A percentile compares a stretch with the other conserved stretches of the same genome.
phyloP scores from a whole-genome alignment of 176 grass and related monocot genomes.

The Aegilops tauschii region DNA sequence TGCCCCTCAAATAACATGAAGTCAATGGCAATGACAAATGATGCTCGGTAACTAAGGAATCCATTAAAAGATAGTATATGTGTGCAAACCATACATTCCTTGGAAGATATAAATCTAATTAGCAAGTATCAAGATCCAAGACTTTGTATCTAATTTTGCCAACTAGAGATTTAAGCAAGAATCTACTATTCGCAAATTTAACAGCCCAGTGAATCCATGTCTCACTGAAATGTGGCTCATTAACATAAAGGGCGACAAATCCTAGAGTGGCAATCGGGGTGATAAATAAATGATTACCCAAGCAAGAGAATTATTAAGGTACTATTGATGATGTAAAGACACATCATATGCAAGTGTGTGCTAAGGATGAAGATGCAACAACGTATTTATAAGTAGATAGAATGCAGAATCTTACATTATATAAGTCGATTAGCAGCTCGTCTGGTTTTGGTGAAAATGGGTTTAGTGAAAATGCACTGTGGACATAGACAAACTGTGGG shows the following conservation, averaged over 20 bases:
- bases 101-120: neutral
- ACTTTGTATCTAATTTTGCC: neutral
- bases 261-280: too few relatives aligned
- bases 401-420: constrained; percentile 53
- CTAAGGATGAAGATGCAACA: neutral
- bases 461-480: constrained; percentile 81
- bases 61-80: neutral
- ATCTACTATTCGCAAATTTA: too few relatives aligned
- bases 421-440: constrained; percentile 76
- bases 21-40: neutral
- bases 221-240: too few relatives aligned
- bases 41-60: neutral
- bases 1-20: neutral
- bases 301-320: too few relatives aligned
- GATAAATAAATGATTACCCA: too few relatives aligned
- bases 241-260: too few relatives aligned
- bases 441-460: constrained; percentile 28
- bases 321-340: too few relatives aligned
- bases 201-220: too few relatives aligned
- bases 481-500: constrained; percentile 74
- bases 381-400: neutral
- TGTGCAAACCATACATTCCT: too few relatives aligned
- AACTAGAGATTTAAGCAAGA: too few relatives aligned
- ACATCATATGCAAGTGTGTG: neutral
- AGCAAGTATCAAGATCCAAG: neutral